Evolutionary conservation across 768 basidiomycete species (phyloP).

Genomic region (Cyclocybe aegerita): DNA sequence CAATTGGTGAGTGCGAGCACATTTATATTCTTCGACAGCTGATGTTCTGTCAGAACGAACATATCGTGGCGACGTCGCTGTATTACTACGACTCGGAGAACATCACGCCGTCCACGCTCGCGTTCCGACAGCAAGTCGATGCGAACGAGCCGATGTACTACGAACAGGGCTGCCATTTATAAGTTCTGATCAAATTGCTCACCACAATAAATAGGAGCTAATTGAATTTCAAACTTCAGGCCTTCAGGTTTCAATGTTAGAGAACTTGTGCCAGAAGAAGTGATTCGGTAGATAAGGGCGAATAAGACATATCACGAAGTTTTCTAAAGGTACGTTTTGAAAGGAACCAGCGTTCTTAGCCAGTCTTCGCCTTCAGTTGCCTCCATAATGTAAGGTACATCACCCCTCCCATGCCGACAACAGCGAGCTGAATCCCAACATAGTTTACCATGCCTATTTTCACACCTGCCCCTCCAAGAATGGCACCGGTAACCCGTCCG

Average conservation of each 20-base stretch:
- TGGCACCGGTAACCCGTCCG: constrained; percentile 63
- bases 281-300: too few relatives aligned
- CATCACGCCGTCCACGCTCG: constrained; percentile 21
- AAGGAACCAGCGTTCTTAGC: constrained; percentile 29
- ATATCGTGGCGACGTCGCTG: constrained; percentile 28
- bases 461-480: constrained; percentile 66
- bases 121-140: constrained; percentile 20
- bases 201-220: too few relatives aligned
- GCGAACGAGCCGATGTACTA: constrained; percentile 9
- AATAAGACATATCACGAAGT: too few relatives aligned
- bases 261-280: too few relatives aligned
- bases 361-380: constrained; percentile 63
- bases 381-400: constrained; percentile 60
- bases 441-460: constrained; percentile 62
- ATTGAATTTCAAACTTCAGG: too few relatives aligned
- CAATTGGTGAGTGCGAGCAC: constrained; percentile 14
- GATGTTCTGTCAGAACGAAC: constrained; percentile 25
- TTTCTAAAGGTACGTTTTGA: neutral
- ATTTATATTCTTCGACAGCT: neutral
- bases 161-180: constrained; percentile 25
- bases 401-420: constrained; percentile 57
- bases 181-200: too few relatives aligned
- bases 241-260: too few relatives aligned
- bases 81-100: constrained; percentile 29
- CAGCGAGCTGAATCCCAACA: constrained; percentile 56